Percentiles rank a stretch among this genome's conserved stretches.
phyloP scores from a whole-genome alignment of 257 asterid species.

The Penstemon davidsonii region DNA sequence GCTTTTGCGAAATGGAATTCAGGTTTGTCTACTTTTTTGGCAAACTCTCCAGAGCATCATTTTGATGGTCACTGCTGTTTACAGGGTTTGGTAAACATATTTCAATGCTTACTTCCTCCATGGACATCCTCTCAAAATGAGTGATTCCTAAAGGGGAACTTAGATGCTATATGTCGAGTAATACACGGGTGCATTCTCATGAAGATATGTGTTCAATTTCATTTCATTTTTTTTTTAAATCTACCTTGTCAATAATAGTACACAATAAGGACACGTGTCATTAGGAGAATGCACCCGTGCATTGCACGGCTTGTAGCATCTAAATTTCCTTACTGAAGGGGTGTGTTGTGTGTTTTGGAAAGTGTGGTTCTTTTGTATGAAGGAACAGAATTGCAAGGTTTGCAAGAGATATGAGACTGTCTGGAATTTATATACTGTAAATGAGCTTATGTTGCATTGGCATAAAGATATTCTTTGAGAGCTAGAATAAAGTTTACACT shows the following conservation, averaged over 20 bases:
- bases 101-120: conserved; percentile 34
- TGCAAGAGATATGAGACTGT: conserved; percentile 1
- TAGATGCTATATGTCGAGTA: too few relatives aligned
- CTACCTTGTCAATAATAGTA: too few relatives aligned
- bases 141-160: too few relatives aligned
- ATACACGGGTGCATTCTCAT: too few relatives aligned
- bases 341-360: background rate
- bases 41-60: conserved; percentile 22
- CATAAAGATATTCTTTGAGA: conserved; percentile 41
- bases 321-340: conserved; percentile 9
- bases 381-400: conserved; percentile 14
- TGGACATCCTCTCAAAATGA: conserved; percentile 27
- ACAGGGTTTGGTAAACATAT: background rate
- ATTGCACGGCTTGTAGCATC: too few relatives aligned
- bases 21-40: conserved; percentile 21
- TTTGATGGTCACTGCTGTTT: conserved; percentile 24
- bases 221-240: too few relatives aligned
- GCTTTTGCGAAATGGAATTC: conserved; percentile 41
- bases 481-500: too few relatives aligned
- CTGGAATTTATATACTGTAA: conserved; percentile 32
- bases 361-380: background rate
- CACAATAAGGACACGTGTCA: too few relatives aligned
- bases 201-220: too few relatives aligned
- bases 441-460: conserved; percentile 44
- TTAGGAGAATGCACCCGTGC: too few relatives aligned